Base-by-base conservation (phyloP, 805 yeast species). In the Millerozyma acaciae region DNA sequence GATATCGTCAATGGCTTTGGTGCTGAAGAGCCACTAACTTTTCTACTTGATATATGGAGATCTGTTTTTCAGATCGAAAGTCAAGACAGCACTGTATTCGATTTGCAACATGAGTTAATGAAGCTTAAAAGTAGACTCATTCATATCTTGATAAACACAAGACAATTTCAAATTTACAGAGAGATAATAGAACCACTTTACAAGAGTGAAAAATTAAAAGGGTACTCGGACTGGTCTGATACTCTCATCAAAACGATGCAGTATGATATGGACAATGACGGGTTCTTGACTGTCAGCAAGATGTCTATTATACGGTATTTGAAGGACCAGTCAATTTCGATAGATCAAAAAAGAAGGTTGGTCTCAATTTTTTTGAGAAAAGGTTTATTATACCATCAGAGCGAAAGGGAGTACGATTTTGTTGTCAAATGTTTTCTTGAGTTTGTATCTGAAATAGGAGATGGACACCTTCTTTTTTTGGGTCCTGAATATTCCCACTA, bases 71-170 rank as follows among this genome's bases (percentile, higher is more conserved):
- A 4, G 14, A 40, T 35, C 16, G 25, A 22, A 6, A 25, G 25
- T 8, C 14, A 21, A 6, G 17, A 37, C 12, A 30, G 22, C 2
- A 26, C 30, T 3, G 24, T 47, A 6, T 16, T n/a, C 6, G 25
- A 27, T 6, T 33, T 55, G 4, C 59, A 55, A 35, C 14, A 32
- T 6, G 24, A 26, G 16, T 33, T 60, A 13, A 28, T 54, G 8
- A 21, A 32, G 4, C 36, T 47, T 18, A 50, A 50, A 35, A 50
- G 50, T 21, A 35, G 33, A 3, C 35, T 62, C 23, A 40, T 50
- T 12, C 58, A 59, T 28, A 31, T 48, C n/a, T 36, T 57, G 36
- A 52, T 60, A 33, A 60, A 60, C 32, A 41, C 47, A 6, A 45
- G 49, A 22, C 49, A 48, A 20, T 58, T 46, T 37, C 33, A 38